Percentiles rank a stretch among this genome's conserved stretches.
phyloP scores from a whole-genome alignment of 1,139 yeast genomes.

The Pichia cactophila region DNA sequence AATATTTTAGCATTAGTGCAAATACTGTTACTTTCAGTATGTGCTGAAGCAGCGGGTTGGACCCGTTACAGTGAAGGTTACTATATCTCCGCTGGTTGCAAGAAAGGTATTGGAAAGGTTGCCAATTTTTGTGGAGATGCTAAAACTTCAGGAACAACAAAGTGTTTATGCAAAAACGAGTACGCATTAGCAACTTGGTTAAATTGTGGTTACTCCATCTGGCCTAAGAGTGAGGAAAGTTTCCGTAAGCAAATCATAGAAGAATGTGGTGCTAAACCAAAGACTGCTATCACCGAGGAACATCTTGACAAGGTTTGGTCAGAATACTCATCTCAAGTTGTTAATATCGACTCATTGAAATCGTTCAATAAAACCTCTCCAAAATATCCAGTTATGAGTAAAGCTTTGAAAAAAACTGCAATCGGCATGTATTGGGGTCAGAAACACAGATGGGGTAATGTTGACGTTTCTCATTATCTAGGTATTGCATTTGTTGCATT shows the following conservation, averaged over 20 bases:
- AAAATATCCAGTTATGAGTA: constrained; percentile 11
- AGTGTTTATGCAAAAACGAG: constrained; percentile 20
- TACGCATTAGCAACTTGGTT: constrained; percentile 16
- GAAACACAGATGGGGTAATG: constrained; percentile 30
- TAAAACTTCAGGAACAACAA: constrained; percentile 17
- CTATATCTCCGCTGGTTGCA: constrained; percentile 28
- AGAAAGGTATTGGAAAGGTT: constrained; percentile 26
- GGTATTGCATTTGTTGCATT: constrained; percentile 44
- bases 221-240: neutral
- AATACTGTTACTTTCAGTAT: neutral
- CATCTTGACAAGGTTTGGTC: neutral
- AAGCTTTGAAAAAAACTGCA: constrained; percentile 24
- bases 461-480: constrained; percentile 37
- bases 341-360: constrained; percentile 17
- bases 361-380: constrained; percentile 3
- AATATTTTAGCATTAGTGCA: neutral
- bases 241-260: neutral
- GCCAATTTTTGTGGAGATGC: constrained; percentile 28
- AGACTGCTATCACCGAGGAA: neutral
- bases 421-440: constrained; percentile 32
- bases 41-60: constrained; percentile 9
- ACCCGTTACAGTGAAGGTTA: constrained; percentile 13
- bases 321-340: constrained; percentile 1
- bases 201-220: constrained; percentile 9
- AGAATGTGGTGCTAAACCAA: neutral